Evolutionary conservation across 768 basidiomycete species (phyloP), one percentile per base, ranked within the genome.

Genomic region (Saitozyma podzolica): DNA sequence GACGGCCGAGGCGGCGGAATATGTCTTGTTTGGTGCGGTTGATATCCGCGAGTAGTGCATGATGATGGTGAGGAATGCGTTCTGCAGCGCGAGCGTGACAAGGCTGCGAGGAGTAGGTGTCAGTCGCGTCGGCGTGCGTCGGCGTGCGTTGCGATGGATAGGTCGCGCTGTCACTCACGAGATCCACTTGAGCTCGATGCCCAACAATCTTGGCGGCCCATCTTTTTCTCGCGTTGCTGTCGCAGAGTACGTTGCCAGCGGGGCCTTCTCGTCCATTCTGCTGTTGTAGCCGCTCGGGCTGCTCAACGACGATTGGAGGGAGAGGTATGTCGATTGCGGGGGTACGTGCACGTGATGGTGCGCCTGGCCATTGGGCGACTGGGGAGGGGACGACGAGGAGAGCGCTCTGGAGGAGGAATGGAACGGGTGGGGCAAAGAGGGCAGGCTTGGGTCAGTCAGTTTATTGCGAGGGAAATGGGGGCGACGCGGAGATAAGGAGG

Each of bases 1-100:
- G 39, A 98, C 94, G 54, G 94, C 94, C 7, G 90, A 86, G 11
- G 92, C 91, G n/a, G 95, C 90, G 42, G 90, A 94, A 80, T 97
- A 98, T 2, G 87, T 84, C 58, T 85, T 83, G 58, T 87, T 86
- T 0, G 89, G 85, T 2, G 90, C 83, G 16, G 87, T 85, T 9
- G 89, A 88, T 56, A 91, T 88, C 66, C 93, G 87, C 45, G 95
- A 96, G 80, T 95, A 91, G 82, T 96, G 93, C 90, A 98, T 94
- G 78, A 97, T 89, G 78, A 98, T 86, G 41, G 92, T 90, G 59
- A 98, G 78, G 59, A 87, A 82, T 19, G 92, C 92, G 81, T 97
- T 97, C 82, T 98, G 94, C 55, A 92, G 85, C 54, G 91, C 91
- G 77, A 93, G 84, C 0, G 80, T 80, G 53, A 80, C 57, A 42